phyloP scores from a whole-genome alignment of 2,329 filamentous ascomycete genomes.

The Massarina eburnea region DNA sequence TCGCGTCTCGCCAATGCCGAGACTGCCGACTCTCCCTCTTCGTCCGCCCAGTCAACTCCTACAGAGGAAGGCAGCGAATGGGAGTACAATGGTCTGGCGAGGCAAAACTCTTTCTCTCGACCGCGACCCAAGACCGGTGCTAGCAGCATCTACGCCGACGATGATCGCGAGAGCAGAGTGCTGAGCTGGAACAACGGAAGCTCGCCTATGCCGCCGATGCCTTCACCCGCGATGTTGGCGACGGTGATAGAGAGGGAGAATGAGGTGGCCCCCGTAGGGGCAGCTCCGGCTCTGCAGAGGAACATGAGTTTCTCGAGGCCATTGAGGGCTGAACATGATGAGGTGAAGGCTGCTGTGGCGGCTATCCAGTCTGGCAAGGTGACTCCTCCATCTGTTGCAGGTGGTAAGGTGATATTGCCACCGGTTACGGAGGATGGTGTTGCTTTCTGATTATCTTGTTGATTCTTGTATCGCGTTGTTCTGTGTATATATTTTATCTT shows the following conservation, averaged over 20 bases:
- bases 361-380: background rate
- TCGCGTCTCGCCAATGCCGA: background rate
- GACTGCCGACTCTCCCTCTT: background rate
- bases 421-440: constrained; percentile 6
- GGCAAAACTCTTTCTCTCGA: constrained; percentile 8
- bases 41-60: background rate
- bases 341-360: background rate
- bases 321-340: constrained; percentile 3
- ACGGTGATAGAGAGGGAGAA: constrained; percentile 3
- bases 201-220: constrained; percentile 4
- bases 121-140: constrained; percentile 6
- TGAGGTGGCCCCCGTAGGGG: background rate
- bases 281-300: background rate
- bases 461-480: background rate
- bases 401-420: background rate
- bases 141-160: constrained; percentile 7
- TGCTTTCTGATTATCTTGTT: background rate
- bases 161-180: background rate
- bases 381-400: background rate
- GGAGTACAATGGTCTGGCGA: constrained; percentile 5
- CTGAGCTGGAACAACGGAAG: constrained; percentile 6
- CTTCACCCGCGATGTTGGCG: background rate
- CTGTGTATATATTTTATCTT: background rate
- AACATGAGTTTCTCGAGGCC: constrained; percentile 7
- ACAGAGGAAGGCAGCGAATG: constrained; percentile 2